A percentile compares a stretch with the other conserved stretches of the same genome.
These are phyloP conservation scores for Bipolaris zeicola DNA, from an alignment of 2,329 filamentous ascomycete genomes.

Conservation along the genomic window DNA sequence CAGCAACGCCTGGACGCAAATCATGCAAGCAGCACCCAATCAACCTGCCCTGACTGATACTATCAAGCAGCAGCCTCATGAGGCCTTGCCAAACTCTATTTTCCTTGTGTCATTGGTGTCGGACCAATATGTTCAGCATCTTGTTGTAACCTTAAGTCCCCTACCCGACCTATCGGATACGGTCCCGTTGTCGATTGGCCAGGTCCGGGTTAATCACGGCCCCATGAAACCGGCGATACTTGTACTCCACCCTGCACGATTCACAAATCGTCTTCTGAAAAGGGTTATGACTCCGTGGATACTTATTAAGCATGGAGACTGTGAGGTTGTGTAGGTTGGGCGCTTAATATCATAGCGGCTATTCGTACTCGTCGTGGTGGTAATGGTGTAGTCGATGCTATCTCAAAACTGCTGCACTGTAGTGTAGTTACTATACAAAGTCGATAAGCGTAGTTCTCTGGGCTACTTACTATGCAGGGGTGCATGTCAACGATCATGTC, in stretches of 20 bases:
- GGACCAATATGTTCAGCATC: not conserved
- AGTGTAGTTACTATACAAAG: not conserved
- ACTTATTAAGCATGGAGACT: not conserved
- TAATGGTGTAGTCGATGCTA: no score
- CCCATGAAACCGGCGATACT: constrained; percentile 2
- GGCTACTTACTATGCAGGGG: not conserved
- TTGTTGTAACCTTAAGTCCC: not conserved
- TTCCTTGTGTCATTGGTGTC: not conserved
- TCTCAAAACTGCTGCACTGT: not conserved
- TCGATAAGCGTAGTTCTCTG: not conserved
- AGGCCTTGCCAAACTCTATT: not conserved
- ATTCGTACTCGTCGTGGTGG: not conserved
- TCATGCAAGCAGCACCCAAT: not conserved
- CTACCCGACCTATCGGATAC: not conserved
- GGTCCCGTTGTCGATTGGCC: not conserved
- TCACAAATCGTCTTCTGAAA: not conserved
- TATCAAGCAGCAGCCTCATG: not conserved
- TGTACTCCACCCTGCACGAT: not conserved
- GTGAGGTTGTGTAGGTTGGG: no score
- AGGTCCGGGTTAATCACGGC: constrained; percentile 1
- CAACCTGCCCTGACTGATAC: not conserved
- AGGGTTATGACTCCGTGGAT: not conserved
- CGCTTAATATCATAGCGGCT: no score
- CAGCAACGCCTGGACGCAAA: not conserved
- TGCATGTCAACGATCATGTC: not conserved